Evolutionary conservation across 148 eudicot genomes (phyloP).

Genomic region (Gaultheria prostrata): DNA sequence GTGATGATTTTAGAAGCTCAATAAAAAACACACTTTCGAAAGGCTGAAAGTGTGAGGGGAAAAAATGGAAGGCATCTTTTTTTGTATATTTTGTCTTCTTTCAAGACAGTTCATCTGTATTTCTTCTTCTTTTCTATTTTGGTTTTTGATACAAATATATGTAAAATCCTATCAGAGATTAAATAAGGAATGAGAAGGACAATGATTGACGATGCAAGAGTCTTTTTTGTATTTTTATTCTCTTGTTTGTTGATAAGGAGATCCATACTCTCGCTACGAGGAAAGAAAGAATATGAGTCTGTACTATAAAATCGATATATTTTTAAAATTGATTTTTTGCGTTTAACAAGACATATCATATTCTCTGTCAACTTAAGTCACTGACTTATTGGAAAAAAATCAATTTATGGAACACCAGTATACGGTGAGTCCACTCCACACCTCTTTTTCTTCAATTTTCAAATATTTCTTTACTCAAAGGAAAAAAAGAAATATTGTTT

Average conservation of each 20-base stretch:
- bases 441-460: not conserved
- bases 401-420: no score
- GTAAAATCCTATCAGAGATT: not conserved
- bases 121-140: not conserved
- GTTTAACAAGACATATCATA: no score
- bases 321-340: no score
- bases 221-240: not conserved
- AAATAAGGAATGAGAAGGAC: conserved; percentile 5
- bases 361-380: no score
- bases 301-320: no score
- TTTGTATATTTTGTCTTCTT: not conserved
- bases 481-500: no score
- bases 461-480: not conserved
- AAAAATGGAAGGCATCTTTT: not conserved
- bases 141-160: not conserved
- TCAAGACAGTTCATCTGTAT: not conserved
- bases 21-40: not conserved
- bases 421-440: not conserved
- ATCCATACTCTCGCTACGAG: not conserved
- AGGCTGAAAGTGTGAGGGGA: not conserved
- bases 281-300: not conserved
- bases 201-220: not conserved
- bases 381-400: no score
- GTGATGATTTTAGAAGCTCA: not conserved
- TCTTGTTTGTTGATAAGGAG: not conserved